Evolutionary conservation across 176 grass and related monocot species (phyloP).

Genomic region (Sorghum bicolor): DNA sequence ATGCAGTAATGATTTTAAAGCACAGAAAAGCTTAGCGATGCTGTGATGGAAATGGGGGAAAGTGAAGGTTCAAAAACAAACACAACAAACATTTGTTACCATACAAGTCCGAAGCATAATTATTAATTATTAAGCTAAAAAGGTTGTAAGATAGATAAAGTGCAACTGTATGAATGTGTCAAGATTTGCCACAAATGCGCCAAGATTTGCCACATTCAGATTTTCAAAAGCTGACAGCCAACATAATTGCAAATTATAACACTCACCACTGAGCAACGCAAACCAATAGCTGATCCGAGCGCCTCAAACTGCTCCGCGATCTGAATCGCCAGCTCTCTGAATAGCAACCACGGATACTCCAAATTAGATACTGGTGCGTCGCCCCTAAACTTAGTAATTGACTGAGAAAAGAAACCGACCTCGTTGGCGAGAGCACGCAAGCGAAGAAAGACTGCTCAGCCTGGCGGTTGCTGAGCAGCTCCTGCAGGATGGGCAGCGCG

Average conservation of each 20-base stretch:
- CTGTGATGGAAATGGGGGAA: not conserved
- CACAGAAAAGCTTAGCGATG: not conserved
- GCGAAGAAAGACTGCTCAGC: conserved; percentile 57
- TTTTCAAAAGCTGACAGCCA: not conserved
- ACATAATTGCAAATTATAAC: not conserved
- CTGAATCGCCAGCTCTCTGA: conserved; percentile 93
- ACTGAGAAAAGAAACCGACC: conserved; percentile 20
- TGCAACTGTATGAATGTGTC: not conserved
- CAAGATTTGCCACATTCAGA: not conserved
- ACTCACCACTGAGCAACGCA: conserved; percentile 79
- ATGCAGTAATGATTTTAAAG: not conserved
- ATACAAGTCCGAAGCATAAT: not conserved
- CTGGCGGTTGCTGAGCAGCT: conserved; percentile 47
- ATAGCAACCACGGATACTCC: not conserved
- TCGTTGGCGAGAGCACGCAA: conserved; percentile 71
- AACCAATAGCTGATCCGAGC: conserved; percentile 63
- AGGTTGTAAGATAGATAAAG: not conserved
- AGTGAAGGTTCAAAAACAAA: not conserved
- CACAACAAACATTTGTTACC: not conserved
- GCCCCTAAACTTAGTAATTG: not conserved
- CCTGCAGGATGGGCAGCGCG: conserved; percentile 73
- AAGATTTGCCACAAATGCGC: not conserved
- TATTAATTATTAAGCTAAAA: not conserved
- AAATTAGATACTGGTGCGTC: not conserved
- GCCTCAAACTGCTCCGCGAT: conserved; percentile 91